A percentile compares a stretch with the other conserved stretches of the same genome.
Evolutionary conservation across 345 rosid genomes (phyloP).

Genomic region (Kernera saxatilis): DNA sequence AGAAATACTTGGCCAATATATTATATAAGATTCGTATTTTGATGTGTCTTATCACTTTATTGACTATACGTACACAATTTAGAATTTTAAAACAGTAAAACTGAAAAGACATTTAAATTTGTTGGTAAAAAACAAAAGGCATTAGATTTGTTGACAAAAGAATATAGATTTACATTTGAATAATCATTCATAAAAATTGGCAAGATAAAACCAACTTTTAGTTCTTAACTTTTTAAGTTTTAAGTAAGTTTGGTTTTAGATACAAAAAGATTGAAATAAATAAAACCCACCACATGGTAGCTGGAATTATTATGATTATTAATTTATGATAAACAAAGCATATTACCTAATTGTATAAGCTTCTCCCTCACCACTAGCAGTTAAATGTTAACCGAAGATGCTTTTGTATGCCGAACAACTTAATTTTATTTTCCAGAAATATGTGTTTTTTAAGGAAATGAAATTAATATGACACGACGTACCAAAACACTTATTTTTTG

Average conservation of each 20-base stretch:
- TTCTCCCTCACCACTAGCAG: conserved; percentile 10
- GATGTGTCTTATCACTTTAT: conserved; percentile 12
- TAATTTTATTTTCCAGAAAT: neutral
- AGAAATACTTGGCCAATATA: neutral
- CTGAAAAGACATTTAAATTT: neutral
- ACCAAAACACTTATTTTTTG: conserved; percentile 25
- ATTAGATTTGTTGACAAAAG: neutral
- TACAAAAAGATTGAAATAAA: neutral
- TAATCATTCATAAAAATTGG: neutral
- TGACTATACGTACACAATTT: conserved; percentile 2
- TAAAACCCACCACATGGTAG: conserved; percentile 22
- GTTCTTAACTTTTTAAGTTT: neutral
- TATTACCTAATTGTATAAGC: neutral
- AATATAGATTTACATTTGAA: neutral
- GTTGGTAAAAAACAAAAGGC: neutral
- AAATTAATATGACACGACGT: conserved; percentile 3
- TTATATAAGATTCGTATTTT: conserved; percentile 20
- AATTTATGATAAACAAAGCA: neutral
- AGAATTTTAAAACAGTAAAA: neutral
- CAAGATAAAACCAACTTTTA: neutral
- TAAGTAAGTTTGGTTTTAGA: neutral
- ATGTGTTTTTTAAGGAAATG: neutral
- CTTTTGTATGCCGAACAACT: conserved; percentile 5
- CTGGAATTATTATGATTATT: neutral
- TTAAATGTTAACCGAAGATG: conserved; percentile 29